These are phyloP conservation scores for Plasmopara halstedii DNA, from an alignment of 352 stramenopile species.

Conservation along the genomic window DNA sequence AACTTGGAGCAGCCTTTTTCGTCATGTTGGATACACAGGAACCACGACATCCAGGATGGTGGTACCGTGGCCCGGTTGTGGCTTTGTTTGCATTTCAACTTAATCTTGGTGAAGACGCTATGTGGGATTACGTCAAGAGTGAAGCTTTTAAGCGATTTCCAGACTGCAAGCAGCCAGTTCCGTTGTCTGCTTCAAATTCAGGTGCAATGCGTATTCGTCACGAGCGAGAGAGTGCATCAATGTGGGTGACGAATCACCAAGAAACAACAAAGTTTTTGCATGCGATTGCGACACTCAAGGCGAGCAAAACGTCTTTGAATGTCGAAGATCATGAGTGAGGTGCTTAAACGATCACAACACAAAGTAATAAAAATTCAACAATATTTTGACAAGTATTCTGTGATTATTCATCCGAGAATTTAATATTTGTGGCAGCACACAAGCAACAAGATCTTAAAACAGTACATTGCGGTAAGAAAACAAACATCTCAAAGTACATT, in stretches of 20 bases:
- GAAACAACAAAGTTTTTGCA: constrained; percentile 6
- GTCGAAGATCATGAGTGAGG: too few species aligned
- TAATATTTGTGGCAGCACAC: too few species aligned
- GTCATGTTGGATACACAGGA: constrained; percentile 29
- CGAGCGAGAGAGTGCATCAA: constrained; percentile 13
- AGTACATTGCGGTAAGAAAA: too few species aligned
- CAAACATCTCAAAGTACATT: too few species aligned
- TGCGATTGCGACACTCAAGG: constrained; percentile 13
- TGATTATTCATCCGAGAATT: too few species aligned
- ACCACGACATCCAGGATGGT: constrained; percentile 40
- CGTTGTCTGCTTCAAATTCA: constrained; percentile 27
- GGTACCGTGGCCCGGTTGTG: constrained; percentile 35
- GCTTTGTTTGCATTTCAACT: constrained; percentile 23
- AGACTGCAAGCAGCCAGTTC: constrained; percentile 32
- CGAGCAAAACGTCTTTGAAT: too few species aligned
- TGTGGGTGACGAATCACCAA: constrained; percentile 21
- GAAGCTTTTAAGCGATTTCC: constrained; percentile 32
- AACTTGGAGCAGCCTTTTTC: constrained; percentile 36
- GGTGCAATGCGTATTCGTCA: constrained; percentile 13
- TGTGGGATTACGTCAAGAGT: constrained; percentile 28
- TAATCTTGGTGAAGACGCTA: constrained; percentile 21
- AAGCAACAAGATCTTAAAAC: too few species aligned
- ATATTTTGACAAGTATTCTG: too few species aligned
- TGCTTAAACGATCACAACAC: too few species aligned
- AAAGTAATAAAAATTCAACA: too few species aligned